phyloP scores from a whole-genome alignment of 495 filamentous ascomycete species.

The Haplographium delicatum region DNA sequence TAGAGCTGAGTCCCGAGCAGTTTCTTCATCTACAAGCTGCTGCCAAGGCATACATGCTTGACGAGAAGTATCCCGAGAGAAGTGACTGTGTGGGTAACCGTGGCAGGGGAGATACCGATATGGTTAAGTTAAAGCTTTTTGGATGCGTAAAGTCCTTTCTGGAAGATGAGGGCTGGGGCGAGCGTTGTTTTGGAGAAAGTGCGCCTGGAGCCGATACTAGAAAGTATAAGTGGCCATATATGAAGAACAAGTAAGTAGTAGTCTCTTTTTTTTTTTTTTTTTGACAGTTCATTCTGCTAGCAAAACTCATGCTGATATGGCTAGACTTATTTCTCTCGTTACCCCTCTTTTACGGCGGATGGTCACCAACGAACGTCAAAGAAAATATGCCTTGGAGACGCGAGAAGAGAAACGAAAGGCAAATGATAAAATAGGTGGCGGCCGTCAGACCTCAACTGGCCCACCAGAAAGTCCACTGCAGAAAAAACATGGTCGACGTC shows the following conservation, averaged over 20 bases:
- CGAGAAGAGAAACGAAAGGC: constrained; percentile 31
- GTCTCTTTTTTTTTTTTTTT: too few relatives aligned
- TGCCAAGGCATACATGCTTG: constrained; percentile 58
- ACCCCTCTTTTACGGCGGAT: constrained; percentile 56
- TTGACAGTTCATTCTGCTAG: too few relatives aligned
- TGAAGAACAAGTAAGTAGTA: constrained; percentile 38
- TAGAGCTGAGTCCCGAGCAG: constrained; percentile 52
- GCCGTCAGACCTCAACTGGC: background rate
- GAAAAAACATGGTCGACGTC: background rate
- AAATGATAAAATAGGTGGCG: background rate
- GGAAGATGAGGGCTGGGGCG: constrained; percentile 49
- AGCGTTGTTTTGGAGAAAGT: constrained; percentile 49
- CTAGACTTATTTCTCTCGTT: constrained; percentile 46
- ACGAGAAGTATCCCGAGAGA: constrained; percentile 50
- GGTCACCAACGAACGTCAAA: constrained; percentile 61
- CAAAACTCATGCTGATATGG: background rate
- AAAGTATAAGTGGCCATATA: constrained; percentile 51
- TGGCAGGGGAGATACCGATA: constrained; percentile 55
- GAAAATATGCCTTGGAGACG: constrained; percentile 56
- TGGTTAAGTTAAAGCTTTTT: constrained; percentile 57
- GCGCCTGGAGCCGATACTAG: constrained; percentile 26
- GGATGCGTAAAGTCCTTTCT: constrained; percentile 55
- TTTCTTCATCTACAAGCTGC: constrained; percentile 55
- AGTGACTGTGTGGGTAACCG: constrained; percentile 54
- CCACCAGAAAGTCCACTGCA: background rate